Evolutionary conservation across 2,329 filamentous ascomycete species (phyloP), one percentile per base, ranked within the genome.

Genomic region (Talaromyces rugulosus): DNA sequence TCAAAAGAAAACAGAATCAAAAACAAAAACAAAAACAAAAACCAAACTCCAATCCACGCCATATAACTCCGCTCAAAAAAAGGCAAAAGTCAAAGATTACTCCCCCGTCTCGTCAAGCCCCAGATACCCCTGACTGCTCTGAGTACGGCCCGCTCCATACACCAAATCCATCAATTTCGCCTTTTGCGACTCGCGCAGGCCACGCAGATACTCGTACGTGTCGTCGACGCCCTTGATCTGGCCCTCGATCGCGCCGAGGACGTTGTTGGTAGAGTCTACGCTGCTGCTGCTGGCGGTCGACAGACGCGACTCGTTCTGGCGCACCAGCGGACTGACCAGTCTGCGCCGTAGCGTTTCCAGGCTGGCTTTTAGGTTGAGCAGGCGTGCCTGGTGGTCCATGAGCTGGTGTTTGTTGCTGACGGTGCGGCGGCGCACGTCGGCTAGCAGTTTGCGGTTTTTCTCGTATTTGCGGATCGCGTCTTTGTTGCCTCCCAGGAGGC

Each of bases 351-450:
- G 80, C n/a, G 84, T 89, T 78, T 97, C 93, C 16, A 98, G 84
- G 67, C 91, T 94, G 11, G 91, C 88, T 73, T 96, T 95, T 47
- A 98, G 83, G 2, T 89, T 89, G 59, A 95, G 82, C 44, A 98
- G 84, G 65, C 90, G 89, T 63, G 89, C 87, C 69, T 96, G 95
- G 75, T 97, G 93, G 69, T 92, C 89, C 66, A 95, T 87, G 8
- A 98, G 83, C 40, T 96, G 84, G 65, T 87, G 86, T 77, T 97
- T 97, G 79, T 97, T 96, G 64, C 87, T 85, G 28, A 96, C 87
- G 1, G 93, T 96, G 69, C 89, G 90, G 62, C 89, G 86, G 65
- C 92, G 87, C 61, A 98, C 89, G 66, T 89, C 89, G 56, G 83
- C 85, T 28, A 98, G 85, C 0, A 97, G 82, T 56, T 87, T 83